Percentiles rank a stretch among this genome's conserved stretches.
phyloP scores from a whole-genome alignment of 805 yeast species.

The Saccharomycopsis amapae region DNA sequence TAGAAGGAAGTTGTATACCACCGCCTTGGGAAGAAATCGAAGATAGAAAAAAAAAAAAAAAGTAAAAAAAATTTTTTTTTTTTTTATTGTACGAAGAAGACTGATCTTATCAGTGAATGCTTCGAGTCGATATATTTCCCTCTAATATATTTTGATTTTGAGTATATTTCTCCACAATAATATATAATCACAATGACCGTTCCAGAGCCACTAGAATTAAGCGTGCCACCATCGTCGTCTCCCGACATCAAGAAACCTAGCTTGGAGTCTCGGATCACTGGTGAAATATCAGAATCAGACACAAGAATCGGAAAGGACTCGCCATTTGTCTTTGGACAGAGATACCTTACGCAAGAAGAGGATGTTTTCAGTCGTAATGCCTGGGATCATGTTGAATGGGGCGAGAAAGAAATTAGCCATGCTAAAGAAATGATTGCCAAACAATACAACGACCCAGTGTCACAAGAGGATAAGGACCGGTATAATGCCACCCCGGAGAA shows the following conservation, averaged over 20 bases:
- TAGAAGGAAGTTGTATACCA: too few species aligned
- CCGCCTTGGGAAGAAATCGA: too few species aligned
- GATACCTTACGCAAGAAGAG: conserved; percentile 60
- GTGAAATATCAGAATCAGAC: conserved; percentile 25
- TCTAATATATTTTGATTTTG: too few species aligned
- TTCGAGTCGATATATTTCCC: too few species aligned
- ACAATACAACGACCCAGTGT: conserved; percentile 80
- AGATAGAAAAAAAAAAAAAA: too few species aligned
- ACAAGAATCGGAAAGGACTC: conserved; percentile 73
- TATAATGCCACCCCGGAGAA: conserved; percentile 84
- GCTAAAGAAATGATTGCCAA: conserved; percentile 68
- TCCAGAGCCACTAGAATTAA: too few species aligned
- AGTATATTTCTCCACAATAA: too few species aligned
- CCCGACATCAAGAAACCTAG: conserved; percentile 15
- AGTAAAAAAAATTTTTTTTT: too few species aligned
- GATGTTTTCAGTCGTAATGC: conserved; percentile 93
- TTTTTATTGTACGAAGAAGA: too few species aligned
- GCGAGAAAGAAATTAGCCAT: conserved; percentile 71
- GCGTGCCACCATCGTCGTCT: too few species aligned
- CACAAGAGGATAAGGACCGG: conserved; percentile 70
- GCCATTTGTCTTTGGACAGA: conserved; percentile 90
- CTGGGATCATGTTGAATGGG: conserved; percentile 96
- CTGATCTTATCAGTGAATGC: too few species aligned
- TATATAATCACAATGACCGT: too few species aligned
- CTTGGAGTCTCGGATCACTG: conserved; percentile 16